These are phyloP conservation scores for Diplosphaera chodatii DNA, from an alignment of 139 green algal genomes.

Conservation along the genomic window DNA sequence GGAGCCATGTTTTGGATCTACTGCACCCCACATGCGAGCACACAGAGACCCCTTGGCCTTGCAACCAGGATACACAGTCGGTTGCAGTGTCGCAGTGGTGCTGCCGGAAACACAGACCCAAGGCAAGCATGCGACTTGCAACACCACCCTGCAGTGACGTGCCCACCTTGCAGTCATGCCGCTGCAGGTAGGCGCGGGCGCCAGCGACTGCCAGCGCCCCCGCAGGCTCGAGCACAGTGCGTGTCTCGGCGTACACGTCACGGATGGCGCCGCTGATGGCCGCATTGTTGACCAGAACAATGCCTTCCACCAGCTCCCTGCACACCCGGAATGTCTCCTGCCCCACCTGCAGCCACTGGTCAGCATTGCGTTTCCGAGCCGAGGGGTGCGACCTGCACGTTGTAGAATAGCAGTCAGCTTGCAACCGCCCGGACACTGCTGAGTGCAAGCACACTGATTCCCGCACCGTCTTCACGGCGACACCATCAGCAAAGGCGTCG, in stretches of 20 bases:
- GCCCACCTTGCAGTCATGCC: constrained; percentile 49
- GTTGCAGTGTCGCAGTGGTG: too few relatives aligned
- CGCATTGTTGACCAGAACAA: constrained; percentile 85
- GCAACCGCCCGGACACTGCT: too few relatives aligned
- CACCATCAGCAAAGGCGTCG: constrained; percentile 91
- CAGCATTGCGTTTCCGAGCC: too few relatives aligned
- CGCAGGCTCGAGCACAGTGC: constrained; percentile 87
- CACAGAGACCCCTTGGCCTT: too few relatives aligned
- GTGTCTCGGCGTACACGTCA: constrained; percentile 83
- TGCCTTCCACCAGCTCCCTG: constrained; percentile 78
- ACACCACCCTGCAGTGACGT: too few relatives aligned
- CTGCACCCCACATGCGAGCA: too few relatives aligned
- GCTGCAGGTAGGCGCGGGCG: constrained; percentile 76
- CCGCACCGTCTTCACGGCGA: constrained; percentile 79
- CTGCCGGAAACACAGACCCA: too few relatives aligned
- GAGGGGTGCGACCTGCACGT: too few relatives aligned
- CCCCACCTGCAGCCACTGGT: constrained; percentile 69
- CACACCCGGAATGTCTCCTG: constrained; percentile 89
- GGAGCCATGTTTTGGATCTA: background rate
- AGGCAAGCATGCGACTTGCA: too few relatives aligned
- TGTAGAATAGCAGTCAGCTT: too few relatives aligned
- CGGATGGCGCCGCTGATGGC: constrained; percentile 81
- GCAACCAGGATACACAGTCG: too few relatives aligned
- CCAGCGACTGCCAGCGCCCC: constrained; percentile 87
- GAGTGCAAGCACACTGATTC: too few relatives aligned